Evolutionary conservation across 1,284 basidiomycete genomes (phyloP), one percentile per base, ranked within the genome.

Genomic region (Pseudomicrostroma phylloplanum): DNA sequence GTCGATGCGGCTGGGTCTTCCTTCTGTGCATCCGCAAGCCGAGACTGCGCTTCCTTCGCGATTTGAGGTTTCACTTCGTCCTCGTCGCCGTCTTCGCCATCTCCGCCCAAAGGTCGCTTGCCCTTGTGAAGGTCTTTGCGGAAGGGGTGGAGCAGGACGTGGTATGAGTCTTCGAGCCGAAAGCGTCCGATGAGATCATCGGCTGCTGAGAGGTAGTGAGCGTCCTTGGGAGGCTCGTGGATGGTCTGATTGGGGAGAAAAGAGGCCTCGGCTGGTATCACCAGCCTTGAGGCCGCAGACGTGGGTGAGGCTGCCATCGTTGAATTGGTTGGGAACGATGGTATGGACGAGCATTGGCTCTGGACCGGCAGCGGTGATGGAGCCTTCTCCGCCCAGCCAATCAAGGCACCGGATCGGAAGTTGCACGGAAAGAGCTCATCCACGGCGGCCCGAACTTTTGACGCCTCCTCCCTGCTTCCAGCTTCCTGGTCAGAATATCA

Each of bases 181-280:
- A 54, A 54, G 51, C 51, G 51, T 21, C 8, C 25, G 19, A 54
- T 54, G n/a, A 54, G 51, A 25, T 54, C 51, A 25, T 54, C 51
- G 19, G 51, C n/a, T 21, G 51, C 51, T 6, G 51, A 54, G 13
- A 54, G 51, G 17, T 19, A 26, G 21, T 54, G 51, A 15, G 51
- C 19, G 26, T 19, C 21, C 7, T 19, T 19, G n/a, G 51, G 51
- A 54, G 51, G 51, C 25, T 54, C 21, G 51, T 23, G 51, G 25
- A 54, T 25, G 7, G 13, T 15, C 51, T 54, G 51, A 25, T 54
- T 54, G 21, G 51, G 51, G 3, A 54, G 51, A 6, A 26, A 6
- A 25, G 43, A 48, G 15, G 43, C 43, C 12, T 48, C 43, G 43
- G 43, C 15, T 17, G 43, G 43, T 48, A 48, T 17, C 6, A 48